Evolutionary conservation across 768 basidiomycete genomes (phyloP).

Genomic region (Hemileccinum impolitum): DNA sequence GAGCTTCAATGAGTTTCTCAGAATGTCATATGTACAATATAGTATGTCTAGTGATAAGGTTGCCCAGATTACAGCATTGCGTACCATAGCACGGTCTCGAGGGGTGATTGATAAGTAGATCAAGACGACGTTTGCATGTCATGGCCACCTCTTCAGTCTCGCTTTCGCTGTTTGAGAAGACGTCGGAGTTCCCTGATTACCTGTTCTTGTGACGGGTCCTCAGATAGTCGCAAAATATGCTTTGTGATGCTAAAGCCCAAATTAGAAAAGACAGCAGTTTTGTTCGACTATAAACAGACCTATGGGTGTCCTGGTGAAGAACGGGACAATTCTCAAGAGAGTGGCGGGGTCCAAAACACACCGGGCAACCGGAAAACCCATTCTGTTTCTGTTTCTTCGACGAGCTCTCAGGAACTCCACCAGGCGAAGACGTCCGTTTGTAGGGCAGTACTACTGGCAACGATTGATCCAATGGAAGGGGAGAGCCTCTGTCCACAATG

Average conservation of each 20-base stretch:
- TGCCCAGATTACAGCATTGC: conserved; percentile 14
- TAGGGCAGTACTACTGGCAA: conserved; percentile 19
- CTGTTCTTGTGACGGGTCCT: conserved; percentile 33
- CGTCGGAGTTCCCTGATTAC: conserved; percentile 39
- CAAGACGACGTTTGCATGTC: conserved; percentile 6
- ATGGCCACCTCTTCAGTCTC: conserved; percentile 5
- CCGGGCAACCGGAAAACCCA: conserved; percentile 34
- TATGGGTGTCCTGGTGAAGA: conserved; percentile 48
- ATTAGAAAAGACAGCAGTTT: conserved; percentile 4
- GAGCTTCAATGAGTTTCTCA: not conserved
- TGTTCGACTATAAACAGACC: conserved; percentile 35
- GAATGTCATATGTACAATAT: conserved; percentile 3
- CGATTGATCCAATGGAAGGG: not conserved
- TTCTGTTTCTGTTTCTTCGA: conserved; percentile 39
- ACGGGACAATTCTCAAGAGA: conserved; percentile 53
- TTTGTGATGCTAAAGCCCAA: conserved; percentile 35
- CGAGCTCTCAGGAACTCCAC: conserved; percentile 18
- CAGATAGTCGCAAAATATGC: conserved; percentile 44
- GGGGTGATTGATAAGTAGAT: not conserved
- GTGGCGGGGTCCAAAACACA: conserved; percentile 50
- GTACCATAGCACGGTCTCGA: conserved; percentile 1
- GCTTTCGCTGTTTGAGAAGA: conserved; percentile 36
- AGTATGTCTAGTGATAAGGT: conserved; percentile 7
- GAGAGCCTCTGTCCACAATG: not conserved
- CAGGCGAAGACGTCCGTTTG: conserved; percentile 38